Percentiles rank a stretch among this genome's conserved stretches.
Conservation (phyloP, 169 alveolate species). For the Eimeria falciformis region DNA sequence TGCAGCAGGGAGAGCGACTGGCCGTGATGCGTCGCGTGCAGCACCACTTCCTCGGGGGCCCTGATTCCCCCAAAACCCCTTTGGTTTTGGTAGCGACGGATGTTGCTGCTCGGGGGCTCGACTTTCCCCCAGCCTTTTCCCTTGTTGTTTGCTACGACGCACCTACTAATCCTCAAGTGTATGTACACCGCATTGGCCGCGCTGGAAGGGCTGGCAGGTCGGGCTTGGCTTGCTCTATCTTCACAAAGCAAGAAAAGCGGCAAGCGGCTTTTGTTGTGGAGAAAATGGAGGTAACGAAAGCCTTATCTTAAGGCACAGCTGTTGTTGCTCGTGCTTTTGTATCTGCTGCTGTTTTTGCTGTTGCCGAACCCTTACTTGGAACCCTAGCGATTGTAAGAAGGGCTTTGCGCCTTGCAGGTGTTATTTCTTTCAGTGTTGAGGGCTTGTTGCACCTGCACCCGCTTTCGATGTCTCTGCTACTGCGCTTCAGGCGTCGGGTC, state of each 20-base stretch:
- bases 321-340: not conserved
- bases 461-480: too few relatives aligned
- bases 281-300: constrained; percentile 61
- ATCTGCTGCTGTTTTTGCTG: not conserved
- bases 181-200: constrained; percentile 95
- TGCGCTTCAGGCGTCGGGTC: constrained; percentile 51
- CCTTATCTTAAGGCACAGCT: not conserved
- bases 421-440: not conserved
- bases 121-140: constrained; percentile 90
- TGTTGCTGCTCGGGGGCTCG: constrained; percentile 83
- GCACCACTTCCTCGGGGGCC: constrained; percentile 64
- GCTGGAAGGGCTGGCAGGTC: constrained; percentile 95
- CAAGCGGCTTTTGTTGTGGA: constrained; percentile 76
- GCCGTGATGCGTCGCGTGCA: constrained; percentile 76
- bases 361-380: too few relatives aligned
- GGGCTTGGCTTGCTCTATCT: constrained; percentile 92
- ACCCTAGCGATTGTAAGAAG: too few relatives aligned
- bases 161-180: constrained; percentile 89
- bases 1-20: constrained; percentile 75
- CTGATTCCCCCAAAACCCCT: constrained; percentile 48
- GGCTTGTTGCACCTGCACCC: not conserved
- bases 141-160: constrained; percentile 94
- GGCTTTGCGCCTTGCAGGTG: not conserved
- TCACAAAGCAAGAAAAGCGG: constrained; percentile 89
- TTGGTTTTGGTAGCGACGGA: constrained; percentile 76